Base-by-base conservation (phyloP, 495 filamentous ascomycete genomes). In the Hypoxylon lenormandii region DNA sequence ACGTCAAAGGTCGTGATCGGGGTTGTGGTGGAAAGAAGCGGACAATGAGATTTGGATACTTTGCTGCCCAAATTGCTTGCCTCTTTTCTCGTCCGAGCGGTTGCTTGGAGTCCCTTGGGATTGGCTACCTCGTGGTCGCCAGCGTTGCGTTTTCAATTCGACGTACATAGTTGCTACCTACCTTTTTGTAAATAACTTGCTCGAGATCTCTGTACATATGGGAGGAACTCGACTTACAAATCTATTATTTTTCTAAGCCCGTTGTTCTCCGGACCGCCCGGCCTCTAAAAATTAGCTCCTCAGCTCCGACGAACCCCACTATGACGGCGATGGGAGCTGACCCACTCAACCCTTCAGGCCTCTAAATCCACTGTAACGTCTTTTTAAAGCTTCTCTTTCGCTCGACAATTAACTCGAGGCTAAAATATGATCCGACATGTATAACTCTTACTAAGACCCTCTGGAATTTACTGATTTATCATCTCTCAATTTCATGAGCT, bases 171-270 rank as follows among this genome's bases (percentile, higher is more conserved):
- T 63, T 70, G 18, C n/a, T 36, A 21, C 42, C 43, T 49, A 10
- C 53, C 15, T 43, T 7, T 45, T 18, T 45, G 16, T 50, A 52
- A 46, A 49, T 60, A 51, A 45, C 18, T 40, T 43, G 60, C 18
- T 40, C 50, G 60, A 69, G 33, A 54, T 33, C 48, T 64, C 48
- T 64, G 54, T 56, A 60, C 45, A 70, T 64, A 69, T 53, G n/a
- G 38, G 59, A 54, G 50, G 15, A 46, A 11, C 51, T 40, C 21
- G 30, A 43, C n/a, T 48, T n/a, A 23, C 54, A 38, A 59, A 54
- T 63, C 42, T 37, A 59, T 33, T n/a, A 40, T 53, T 10, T 23
- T 49, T 54, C 18, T 16, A 21, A 42, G 10, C 16, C 3, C 13
- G 12, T 15, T 3, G 12, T 15, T 3, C 8, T 42, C 15, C 3